Evolutionary conservation across 2,329 filamentous ascomycete species (phyloP).

Genomic region (Sarocladium kiliense): DNA sequence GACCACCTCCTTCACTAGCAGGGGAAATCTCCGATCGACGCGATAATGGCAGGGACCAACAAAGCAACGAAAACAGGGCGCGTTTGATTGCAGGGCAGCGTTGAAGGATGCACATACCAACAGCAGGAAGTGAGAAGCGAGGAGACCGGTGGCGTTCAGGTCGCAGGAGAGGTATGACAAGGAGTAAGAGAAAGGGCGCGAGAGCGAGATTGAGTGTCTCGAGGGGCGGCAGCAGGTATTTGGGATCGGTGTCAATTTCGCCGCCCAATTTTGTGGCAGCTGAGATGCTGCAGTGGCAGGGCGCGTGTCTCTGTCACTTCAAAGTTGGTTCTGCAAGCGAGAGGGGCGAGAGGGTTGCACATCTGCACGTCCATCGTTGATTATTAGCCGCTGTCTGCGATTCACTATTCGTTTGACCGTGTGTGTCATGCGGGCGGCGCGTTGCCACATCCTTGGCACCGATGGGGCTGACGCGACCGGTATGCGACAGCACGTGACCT

Average conservation of each 20-base stretch:
- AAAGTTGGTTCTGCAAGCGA: neutral
- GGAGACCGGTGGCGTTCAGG: neutral
- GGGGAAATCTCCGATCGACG: neutral
- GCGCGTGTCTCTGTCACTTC: slow-evolving; percentile 2
- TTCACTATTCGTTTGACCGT: neutral
- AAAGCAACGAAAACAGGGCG: neutral
- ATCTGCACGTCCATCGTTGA: slow-evolving; percentile 3
- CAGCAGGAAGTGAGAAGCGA: neutral
- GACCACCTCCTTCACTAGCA: neutral
- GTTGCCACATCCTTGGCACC: slow-evolving; percentile 12
- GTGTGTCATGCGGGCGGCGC: slow-evolving; percentile 12
- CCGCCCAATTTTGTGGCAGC: slow-evolving; percentile 4
- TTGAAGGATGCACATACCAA: neutral
- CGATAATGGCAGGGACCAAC: neutral
- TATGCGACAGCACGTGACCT: slow-evolving; percentile 31
- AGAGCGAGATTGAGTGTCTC: neutral
- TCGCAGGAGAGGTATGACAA: neutral
- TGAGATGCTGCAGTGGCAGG: neutral
- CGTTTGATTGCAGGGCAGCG: neutral
- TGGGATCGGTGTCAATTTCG: slow-evolving; percentile 2
- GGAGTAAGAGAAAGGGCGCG: neutral
- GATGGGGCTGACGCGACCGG: slow-evolving; percentile 22
- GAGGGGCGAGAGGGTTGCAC: neutral
- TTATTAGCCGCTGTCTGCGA: neutral
- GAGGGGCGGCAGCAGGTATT: neutral